Conservation (phyloP, 2,329 filamentous ascomycete species). For the Grosmannia clavigera region DNA sequence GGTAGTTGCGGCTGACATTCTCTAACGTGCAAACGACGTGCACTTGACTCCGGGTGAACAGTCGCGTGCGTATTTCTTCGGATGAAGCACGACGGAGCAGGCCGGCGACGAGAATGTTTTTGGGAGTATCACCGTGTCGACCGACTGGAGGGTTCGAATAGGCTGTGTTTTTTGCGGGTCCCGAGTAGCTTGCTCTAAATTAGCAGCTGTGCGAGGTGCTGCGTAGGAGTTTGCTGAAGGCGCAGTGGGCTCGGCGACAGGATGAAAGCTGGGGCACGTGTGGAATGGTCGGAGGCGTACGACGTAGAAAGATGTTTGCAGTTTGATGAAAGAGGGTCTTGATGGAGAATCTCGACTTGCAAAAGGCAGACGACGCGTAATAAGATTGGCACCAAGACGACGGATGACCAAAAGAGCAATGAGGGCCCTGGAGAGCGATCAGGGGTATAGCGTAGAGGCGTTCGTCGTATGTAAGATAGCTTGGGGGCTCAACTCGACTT, state of each 20-base stretch:
- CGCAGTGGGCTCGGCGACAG: background rate
- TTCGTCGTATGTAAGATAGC: background rate
- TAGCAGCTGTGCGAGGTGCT: background rate
- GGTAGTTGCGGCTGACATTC: slow-evolving; percentile 16
- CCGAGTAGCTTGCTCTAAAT: background rate
- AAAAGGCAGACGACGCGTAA: background rate
- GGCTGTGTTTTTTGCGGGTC: background rate
- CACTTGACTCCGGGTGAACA: background rate
- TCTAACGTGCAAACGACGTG: background rate
- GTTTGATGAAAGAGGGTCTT: background rate
- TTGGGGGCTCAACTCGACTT: background rate
- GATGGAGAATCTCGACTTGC: background rate
- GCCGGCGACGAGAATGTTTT: no score
- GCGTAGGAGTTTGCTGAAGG: background rate
- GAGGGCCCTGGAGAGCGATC: background rate
- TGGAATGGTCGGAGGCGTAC: background rate
- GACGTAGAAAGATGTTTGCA: background rate
- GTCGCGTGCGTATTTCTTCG: background rate
- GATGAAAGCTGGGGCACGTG: background rate
- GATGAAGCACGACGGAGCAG: background rate
- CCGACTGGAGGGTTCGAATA: background rate
- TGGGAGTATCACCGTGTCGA: background rate
- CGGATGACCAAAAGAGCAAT: background rate
- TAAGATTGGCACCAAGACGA: background rate
- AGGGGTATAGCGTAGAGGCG: background rate